phyloP scores from a whole-genome alignment of 2,329 filamentous ascomycete genomes.

The Zarea fungicola region DNA sequence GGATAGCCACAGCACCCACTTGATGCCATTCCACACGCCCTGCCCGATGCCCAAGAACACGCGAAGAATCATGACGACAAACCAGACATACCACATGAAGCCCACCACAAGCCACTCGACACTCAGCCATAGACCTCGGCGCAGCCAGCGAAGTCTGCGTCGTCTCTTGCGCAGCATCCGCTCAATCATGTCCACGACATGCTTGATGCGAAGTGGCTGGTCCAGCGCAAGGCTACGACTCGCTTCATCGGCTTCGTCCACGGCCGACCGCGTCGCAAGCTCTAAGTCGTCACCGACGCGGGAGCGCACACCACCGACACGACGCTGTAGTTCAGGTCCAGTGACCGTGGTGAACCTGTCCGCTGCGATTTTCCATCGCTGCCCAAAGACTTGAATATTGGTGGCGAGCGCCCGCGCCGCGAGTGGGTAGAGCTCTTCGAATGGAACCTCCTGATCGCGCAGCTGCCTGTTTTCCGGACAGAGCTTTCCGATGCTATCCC shows the following conservation, averaged over 20 bases:
- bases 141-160: conserved; percentile 64
- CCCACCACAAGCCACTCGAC: conserved; percentile 86
- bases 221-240: conserved; percentile 69
- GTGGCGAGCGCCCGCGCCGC: conserved; percentile 47
- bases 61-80: conserved; percentile 73
- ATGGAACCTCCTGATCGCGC: conserved; percentile 31
- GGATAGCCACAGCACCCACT: conserved; percentile 74
- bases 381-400: conserved; percentile 42
- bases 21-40: conserved; percentile 53
- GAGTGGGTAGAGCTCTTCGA: conserved; percentile 44
- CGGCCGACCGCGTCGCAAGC: conserved; percentile 58
- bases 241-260: conserved; percentile 76
- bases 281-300: conserved; percentile 50
- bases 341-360: conserved; percentile 55
- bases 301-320: conserved; percentile 42
- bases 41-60: conserved; percentile 58
- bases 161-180: conserved; percentile 67
- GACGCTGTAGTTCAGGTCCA: conserved; percentile 45
- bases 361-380: conserved; percentile 55
- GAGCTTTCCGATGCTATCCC: conserved; percentile 41
- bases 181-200: conserved; percentile 72
- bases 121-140: conserved; percentile 70
- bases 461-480: conserved; percentile 30
- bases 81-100: conserved; percentile 93
- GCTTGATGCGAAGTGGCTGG: conserved; percentile 75